These are phyloP conservation scores for Talaromyces thailandensis DNA, from an alignment of 495 filamentous ascomycete species.

Conservation along the genomic window DNA sequence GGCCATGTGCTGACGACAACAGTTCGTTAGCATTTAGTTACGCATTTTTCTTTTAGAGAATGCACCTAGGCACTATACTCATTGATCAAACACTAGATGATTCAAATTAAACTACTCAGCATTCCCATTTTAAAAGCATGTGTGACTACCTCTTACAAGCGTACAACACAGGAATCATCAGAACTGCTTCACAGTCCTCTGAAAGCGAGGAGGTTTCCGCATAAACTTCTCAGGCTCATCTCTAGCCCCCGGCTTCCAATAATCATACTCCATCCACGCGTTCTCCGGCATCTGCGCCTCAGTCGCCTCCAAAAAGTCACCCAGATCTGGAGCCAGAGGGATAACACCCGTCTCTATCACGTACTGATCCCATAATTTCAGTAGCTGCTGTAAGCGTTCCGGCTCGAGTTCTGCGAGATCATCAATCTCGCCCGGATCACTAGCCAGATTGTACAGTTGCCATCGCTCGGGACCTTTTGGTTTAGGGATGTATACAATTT, in stretches of 20 bases:
- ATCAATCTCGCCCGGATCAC: constrained; percentile 30
- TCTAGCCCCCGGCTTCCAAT: constrained; percentile 53
- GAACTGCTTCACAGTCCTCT: constrained; percentile 41
- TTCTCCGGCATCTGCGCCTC: constrained; percentile 61
- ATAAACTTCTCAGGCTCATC: constrained; percentile 48
- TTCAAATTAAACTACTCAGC: too few relatives aligned
- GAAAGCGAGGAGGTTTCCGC: constrained; percentile 40
- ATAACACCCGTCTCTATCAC: constrained; percentile 7
- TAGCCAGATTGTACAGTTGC: constrained; percentile 28
- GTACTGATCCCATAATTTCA: constrained; percentile 31
- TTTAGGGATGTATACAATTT: constrained; percentile 17
- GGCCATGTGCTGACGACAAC: too few relatives aligned
- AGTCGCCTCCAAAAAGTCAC: constrained; percentile 40
- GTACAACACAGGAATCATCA: constrained; percentile 10
- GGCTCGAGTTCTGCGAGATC: constrained; percentile 20
- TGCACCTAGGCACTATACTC: too few relatives aligned
- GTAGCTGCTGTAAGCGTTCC: constrained; percentile 21
- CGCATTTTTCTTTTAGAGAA: too few relatives aligned
- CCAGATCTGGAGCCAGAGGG: background rate
- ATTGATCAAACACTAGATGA: too few relatives aligned
- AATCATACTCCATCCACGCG: constrained; percentile 63
- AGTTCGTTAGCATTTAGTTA: too few relatives aligned
- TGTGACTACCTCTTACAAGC: background rate
- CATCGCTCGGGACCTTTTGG: constrained; percentile 8
- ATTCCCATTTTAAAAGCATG: too few relatives aligned